These are phyloP conservation scores for Solanum hybrid DNA, from an alignment of 305 asterid genomes.

Conservation along the genomic window DNA sequence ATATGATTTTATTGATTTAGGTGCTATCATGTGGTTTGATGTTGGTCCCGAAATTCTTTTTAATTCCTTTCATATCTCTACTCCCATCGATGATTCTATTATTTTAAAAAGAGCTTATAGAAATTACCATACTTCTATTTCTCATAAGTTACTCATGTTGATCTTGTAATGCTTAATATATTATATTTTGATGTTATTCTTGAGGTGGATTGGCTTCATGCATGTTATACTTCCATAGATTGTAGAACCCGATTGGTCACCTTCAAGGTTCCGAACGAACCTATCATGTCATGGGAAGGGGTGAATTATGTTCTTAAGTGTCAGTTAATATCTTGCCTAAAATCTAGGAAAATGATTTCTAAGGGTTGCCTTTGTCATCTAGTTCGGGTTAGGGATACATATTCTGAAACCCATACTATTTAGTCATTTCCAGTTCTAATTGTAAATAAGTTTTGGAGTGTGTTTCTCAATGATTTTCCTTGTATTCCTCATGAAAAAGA, in stretches of 20 bases:
- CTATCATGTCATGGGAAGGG: neutral
- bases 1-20: neutral
- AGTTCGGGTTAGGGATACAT: neutral
- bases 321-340: neutral
- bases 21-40: neutral
- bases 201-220: neutral
- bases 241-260: neutral
- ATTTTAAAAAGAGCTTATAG: neutral
- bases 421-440: neutral
- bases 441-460: neutral
- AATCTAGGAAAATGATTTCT: too few species aligned
- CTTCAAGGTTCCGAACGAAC: too few species aligned
- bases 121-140: neutral
- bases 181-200: neutral
- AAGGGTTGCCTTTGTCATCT: neutral
- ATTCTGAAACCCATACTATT: neutral
- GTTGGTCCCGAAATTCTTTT: neutral
- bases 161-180: neutral
- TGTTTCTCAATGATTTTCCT: neutral
- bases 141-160: neutral
- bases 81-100: neutral
- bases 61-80: neutral
- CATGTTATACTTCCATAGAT: neutral
- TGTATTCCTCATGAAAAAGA: neutral
- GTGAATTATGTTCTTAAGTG: neutral